Conservation (phyloP, 1,284 basidiomycete genomes). For the Naganishia sp. region DNA sequence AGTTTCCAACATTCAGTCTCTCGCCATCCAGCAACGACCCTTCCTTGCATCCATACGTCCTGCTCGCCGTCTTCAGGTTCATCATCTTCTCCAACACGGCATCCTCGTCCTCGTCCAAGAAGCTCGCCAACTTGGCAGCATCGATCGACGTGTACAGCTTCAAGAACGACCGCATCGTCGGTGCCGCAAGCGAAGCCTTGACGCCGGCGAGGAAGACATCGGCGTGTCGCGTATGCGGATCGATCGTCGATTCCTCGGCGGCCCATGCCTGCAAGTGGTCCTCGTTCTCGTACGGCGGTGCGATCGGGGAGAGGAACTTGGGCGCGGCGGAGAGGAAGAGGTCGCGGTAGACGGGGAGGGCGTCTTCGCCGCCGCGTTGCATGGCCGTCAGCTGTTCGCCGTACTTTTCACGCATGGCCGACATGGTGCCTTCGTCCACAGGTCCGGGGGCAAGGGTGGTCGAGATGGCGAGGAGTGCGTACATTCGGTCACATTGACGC, state of each 20-base stretch:
- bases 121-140: slow-evolving; percentile 84
- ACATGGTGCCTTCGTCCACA: slow-evolving; percentile 91
- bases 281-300: slow-evolving; percentile 86
- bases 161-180: slow-evolving; percentile 85
- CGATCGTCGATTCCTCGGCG: slow-evolving; percentile 59
- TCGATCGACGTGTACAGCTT: slow-evolving; percentile 94
- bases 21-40: slow-evolving; percentile 74
- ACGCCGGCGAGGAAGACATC: slow-evolving; percentile 77
- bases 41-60: slow-evolving; percentile 65
- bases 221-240: slow-evolving; percentile 83
- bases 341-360: slow-evolving; percentile 83
- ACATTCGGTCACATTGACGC: slow-evolving; percentile 97
- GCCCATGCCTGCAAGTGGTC: slow-evolving; percentile 64
- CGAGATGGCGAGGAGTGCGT: slow-evolving; percentile 90
- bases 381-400: slow-evolving; percentile 88
- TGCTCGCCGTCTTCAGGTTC: slow-evolving; percentile 81
- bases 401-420: slow-evolving; percentile 88
- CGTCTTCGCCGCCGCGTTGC: slow-evolving; percentile 67
- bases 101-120: slow-evolving; percentile 84
- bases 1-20: slow-evolving; percentile 83
- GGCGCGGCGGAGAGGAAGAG: slow-evolving; percentile 93
- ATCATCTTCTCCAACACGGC: slow-evolving; percentile 95
- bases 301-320: slow-evolving; percentile 92
- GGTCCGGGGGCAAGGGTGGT: slow-evolving; percentile 86
- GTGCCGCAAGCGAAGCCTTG: slow-evolving; percentile 71